Base-by-base conservation (phyloP, 2,329 filamentous ascomycete species). In the Endocalyx cinctus region DNA sequence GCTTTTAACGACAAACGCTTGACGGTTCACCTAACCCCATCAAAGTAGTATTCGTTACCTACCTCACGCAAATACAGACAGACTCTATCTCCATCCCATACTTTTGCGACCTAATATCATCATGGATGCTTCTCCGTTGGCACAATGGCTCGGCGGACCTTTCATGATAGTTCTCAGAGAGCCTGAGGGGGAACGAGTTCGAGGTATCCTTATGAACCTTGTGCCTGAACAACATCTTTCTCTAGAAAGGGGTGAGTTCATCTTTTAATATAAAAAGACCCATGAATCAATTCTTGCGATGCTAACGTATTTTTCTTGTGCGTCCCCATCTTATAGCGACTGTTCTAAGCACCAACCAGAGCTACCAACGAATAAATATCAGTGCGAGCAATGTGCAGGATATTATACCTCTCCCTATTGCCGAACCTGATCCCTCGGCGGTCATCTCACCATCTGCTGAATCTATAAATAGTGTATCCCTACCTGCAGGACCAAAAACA, bases 401-500 rank as follows among this genome's bases (percentile, higher is more conserved):
- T 20, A 55, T 57, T 20, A 39, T 41, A 23, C 41, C 31, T 6
- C 23, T 46, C 5, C 29, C 36, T 16, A 30, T 28, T 4, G 5
- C 20, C n/a, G 37, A 34, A 16, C 19, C 32, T n/a, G 17, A 19
- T 6, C 17, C 18, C 26, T 15, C 6, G 17, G 26, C 14, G 15
- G 13, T 20, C 27, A n/a, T 11, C 19, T 13, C 25, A 26, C n/a
- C 33, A 19, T 14, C 30, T 14, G 44, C 52, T 37, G 46, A 55
- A 15, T 33, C 45, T 17, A 35, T 43, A 15, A 31, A 35, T 47
- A 47, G 42, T 34, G 50, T 36, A 33, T 46, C 26, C 12, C 33
- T 44, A 5, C 36, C 55, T 15, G 37, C 51, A 13, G 27, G 51
- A 27, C 38, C 47, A 33, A 57, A 63, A 42, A 47, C 63, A 18